Conservation (phyloP, 768 basidiomycete species). For the Fomitopsis pulvina region DNA sequence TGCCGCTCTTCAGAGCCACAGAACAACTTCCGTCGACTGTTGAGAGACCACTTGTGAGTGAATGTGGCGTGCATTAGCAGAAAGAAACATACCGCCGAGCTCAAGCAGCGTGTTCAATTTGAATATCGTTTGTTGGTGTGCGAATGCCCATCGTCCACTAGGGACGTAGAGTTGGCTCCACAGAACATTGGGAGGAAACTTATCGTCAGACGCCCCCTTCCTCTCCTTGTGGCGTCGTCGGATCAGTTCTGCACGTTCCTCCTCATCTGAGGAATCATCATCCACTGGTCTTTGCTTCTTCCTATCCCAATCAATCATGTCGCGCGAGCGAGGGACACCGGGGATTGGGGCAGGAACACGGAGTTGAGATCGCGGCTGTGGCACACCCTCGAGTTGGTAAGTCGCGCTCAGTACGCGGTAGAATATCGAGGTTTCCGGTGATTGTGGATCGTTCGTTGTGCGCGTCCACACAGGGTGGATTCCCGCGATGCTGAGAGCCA, state of each 20-base stretch:
- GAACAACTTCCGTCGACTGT: not conserved
- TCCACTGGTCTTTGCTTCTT: not conserved
- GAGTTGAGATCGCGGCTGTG: not conserved
- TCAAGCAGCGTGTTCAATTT: not conserved
- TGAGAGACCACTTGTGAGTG: not conserved
- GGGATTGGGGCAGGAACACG: not conserved
- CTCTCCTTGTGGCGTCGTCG: not conserved
- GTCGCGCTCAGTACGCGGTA: not conserved
- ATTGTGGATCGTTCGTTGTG: not conserved
- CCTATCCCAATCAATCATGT: not conserved
- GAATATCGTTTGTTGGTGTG: not conserved
- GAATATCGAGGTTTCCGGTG: not conserved
- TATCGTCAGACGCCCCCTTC: not conserved
- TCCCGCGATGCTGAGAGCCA: not conserved
- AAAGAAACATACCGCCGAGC: constrained; percentile 1
- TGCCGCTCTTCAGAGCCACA: constrained; percentile 6
- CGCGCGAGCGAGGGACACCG: not conserved
- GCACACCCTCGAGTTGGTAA: not conserved
- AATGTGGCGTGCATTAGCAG: not conserved
- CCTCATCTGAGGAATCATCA: not conserved
- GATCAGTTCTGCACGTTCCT: not conserved
- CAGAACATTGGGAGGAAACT: not conserved
- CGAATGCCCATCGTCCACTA: constrained; percentile 5
- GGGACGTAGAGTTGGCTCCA: not conserved
- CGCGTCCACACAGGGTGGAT: not conserved